phyloP scores from a whole-genome alignment of 1,139 yeast species.

The Yamadazyma siamensis region DNA sequence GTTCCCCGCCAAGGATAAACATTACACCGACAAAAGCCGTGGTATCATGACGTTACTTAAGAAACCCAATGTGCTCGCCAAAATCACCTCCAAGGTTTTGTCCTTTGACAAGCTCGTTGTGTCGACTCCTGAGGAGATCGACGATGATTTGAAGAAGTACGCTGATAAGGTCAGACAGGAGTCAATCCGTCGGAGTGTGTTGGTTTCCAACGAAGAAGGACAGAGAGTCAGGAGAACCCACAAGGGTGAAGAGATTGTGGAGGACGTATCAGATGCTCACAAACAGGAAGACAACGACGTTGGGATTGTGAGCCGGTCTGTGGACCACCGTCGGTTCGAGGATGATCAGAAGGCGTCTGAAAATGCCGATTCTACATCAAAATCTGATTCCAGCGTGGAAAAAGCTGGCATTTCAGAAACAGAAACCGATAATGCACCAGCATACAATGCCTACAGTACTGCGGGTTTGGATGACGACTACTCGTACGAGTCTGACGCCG shows the following conservation, averaged over 20 bases:
- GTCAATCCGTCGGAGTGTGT: constrained; percentile 59
- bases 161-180: constrained; percentile 73
- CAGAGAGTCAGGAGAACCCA: constrained; percentile 76
- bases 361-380: too few species aligned
- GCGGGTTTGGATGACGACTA: constrained; percentile 17
- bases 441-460: constrained; percentile 5
- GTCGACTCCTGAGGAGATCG: constrained; percentile 40
- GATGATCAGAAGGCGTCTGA: too few species aligned
- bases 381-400: too few species aligned
- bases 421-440: constrained; percentile 1
- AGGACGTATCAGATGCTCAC: constrained; percentile 33
- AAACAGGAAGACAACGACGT: constrained; percentile 26
- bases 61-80: constrained; percentile 25
- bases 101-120: constrained; percentile 26
- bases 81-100: constrained; percentile 23
- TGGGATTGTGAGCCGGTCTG: constrained; percentile 36
- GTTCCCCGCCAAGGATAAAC: constrained; percentile 22
- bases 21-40: constrained; percentile 42
- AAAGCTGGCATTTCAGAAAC: too few species aligned
- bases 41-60: constrained; percentile 31
- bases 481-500: constrained; percentile 7
- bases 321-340: constrained; percentile 40
- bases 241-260: constrained; percentile 82
- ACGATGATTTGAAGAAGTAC: constrained; percentile 66
- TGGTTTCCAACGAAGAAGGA: constrained; percentile 44